These are phyloP conservation scores for Uncinocarpus reesii DNA, from an alignment of 2,329 filamentous ascomycete genomes.

Conservation along the genomic window DNA sequence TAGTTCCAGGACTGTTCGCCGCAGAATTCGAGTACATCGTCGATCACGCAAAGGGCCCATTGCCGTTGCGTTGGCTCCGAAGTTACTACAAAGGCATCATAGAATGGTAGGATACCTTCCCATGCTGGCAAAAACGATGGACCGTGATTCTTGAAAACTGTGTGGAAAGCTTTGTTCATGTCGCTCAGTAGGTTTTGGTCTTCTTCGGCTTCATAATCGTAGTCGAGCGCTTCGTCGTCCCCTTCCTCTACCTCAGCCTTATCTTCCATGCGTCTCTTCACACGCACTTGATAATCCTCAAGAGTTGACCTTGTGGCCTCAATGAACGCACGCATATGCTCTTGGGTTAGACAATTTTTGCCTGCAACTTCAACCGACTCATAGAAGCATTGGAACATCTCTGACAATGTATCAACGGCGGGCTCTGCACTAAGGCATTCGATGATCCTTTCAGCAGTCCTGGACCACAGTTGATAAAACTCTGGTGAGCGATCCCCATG, in stretches of 20 bases:
- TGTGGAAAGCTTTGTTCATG: slow-evolving; percentile 99
- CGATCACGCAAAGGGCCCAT: slow-evolving; percentile 98
- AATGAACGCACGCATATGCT: slow-evolving; percentile 81
- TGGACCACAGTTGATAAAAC: slow-evolving; percentile 71
- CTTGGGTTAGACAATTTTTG: slow-evolving; percentile 63
- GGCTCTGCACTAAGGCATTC: slow-evolving; percentile 91
- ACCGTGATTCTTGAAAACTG: slow-evolving; percentile 95
- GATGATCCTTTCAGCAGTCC: slow-evolving; percentile 78
- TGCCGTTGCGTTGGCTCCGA: slow-evolving; percentile 82
- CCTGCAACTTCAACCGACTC: slow-evolving; percentile 93
- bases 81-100: slow-evolving; percentile 73
- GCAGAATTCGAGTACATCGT: slow-evolving; percentile 96
- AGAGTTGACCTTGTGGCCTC: slow-evolving; percentile 74
- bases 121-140: slow-evolving; percentile 73
- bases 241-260: slow-evolving; percentile 74
- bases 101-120: slow-evolving; percentile 76
- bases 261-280: slow-evolving; percentile 73
- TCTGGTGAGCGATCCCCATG: slow-evolving; percentile 72
- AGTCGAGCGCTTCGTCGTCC: slow-evolving; percentile 80
- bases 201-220: slow-evolving; percentile 85
- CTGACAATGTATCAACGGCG: slow-evolving; percentile 87
- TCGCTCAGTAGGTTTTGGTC: slow-evolving; percentile 93
- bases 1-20: slow-evolving; percentile 81
- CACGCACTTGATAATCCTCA: slow-evolving; percentile 84
- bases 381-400: slow-evolving; percentile 99